These are phyloP conservation scores for Loxodes magnus DNA, from an alignment of 73 alveolate species.

Conservation along the genomic window DNA sequence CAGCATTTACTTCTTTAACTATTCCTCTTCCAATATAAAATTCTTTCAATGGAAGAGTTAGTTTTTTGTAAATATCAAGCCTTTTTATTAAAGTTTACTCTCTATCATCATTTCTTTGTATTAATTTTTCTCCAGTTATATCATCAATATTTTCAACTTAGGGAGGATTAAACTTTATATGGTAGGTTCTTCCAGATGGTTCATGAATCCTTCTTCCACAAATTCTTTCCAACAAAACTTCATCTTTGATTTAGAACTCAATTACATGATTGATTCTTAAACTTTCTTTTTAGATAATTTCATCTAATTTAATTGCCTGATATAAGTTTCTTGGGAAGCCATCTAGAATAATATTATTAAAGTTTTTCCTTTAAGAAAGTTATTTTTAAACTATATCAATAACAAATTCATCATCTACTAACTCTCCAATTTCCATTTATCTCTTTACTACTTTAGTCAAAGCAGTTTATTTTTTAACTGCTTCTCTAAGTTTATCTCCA, in stretches of 20 bases:
- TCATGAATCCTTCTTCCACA: conserved; percentile 75
- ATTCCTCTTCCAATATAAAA: no score
- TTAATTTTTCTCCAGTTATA: conserved; percentile 65
- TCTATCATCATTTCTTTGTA: conserved; percentile 71
- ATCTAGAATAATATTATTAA: conserved; percentile 78
- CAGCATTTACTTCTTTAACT: no score
- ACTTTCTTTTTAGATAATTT: conserved; percentile 42
- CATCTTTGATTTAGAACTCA: conserved; percentile 43
- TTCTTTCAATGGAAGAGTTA: conserved; percentile 32
- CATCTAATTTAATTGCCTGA: conserved; percentile 66
- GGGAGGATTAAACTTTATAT: conserved; percentile 71
- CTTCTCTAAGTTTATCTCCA: conserved; percentile 57
- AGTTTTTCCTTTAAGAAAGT: conserved; percentile 76
- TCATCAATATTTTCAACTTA: conserved; percentile 60
- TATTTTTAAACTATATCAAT: conserved; percentile 74
- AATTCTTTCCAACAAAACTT: conserved; percentile 56
- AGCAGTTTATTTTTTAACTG: conserved; percentile 43
- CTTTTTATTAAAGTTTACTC: conserved; percentile 61
- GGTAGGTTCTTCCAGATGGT: conserved; percentile 73
- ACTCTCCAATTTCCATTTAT: conserved; percentile 79
- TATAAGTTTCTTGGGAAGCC: conserved; percentile 89
- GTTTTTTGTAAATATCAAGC: conserved; percentile 34
- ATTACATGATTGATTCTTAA: conserved; percentile 27
- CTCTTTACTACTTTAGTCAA: conserved; percentile 65
- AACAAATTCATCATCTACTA: conserved; percentile 89